Base-by-base conservation (phyloP, 2,329 filamentous ascomycete species). In the Colletotrichum chrysophilum region DNA sequence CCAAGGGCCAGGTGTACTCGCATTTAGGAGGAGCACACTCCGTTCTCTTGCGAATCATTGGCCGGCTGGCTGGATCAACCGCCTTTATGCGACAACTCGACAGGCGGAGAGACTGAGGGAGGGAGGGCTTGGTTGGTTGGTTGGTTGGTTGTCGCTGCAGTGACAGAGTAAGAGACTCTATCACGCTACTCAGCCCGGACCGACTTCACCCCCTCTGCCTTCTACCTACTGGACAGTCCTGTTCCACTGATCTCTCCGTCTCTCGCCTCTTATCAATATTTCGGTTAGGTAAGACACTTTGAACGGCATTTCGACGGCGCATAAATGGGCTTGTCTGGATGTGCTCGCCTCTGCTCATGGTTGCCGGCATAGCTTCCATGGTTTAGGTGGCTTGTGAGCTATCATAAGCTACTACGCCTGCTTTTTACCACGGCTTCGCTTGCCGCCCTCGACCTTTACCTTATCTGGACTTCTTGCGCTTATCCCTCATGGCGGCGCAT, bases 391-490 rank as follows among this genome's bases (percentile, higher is more conserved):
- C 36, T 24, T 43, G 32, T 34, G 38, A 70, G 68, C 68, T 36
- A 65, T 56, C 60, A 55, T 65, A 55, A 52, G 38, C 30, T n/a
- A 21, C 38, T 21, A 55, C 24, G 36, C 65, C 66, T 52, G 43
- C 60, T 43, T 70, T 55, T 65, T 55, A 26, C 43, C 48, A 62
- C 38, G 9, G 38, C 34, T 24, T 52, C 55, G 36, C 24, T 28
- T 38, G 26, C 32, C 24, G 61, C 61, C 18, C 18, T 58, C 55
- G 26, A 52, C 43, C 52, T 55, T 69, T 58, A 68, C 43, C 70
- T 68, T 69, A 61, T 76, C 64, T 74, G 64, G 74, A 76, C 70
- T 10, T 14, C 26, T 52, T 34, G 70, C 64, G 64, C 70, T 74
- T 76, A 73, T 69, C 70, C 74, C 24, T 32, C 70, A n/a, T 32